Evolutionary conservation across 208 protist genomes (phyloP).

Genomic region (Blastocrithidia nonstop): DNA sequence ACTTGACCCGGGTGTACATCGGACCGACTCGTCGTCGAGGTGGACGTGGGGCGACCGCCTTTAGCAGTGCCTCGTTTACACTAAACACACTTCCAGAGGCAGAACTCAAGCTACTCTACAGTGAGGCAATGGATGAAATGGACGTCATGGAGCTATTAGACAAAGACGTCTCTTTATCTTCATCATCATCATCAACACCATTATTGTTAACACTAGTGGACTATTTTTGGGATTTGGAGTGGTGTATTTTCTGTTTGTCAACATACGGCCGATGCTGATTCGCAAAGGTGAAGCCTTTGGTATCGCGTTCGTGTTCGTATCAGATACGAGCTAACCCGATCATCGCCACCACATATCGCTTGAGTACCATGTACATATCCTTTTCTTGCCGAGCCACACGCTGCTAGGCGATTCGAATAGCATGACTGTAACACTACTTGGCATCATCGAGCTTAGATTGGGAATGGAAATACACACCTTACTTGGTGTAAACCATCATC

Average conservation of each 20-base stretch:
- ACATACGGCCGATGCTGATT: conserved; percentile 15
- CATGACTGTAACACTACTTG: conserved; percentile 45
- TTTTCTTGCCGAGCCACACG: conserved; percentile 56
- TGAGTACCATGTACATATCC: conserved; percentile 73
- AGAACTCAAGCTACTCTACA: conserved; percentile 38
- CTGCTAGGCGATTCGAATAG: conserved; percentile 63
- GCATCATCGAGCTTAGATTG: conserved; percentile 32
- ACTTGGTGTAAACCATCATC: conserved; percentile 63
- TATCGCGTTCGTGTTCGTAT: conserved; percentile 64
- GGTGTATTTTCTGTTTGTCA: too few species aligned
- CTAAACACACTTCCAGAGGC: conserved; percentile 48
- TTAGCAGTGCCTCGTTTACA: conserved; percentile 57
- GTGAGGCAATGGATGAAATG: conserved; percentile 22
- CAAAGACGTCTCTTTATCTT: neutral
- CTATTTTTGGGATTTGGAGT: too few species aligned
- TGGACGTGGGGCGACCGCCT: conserved; percentile 43
- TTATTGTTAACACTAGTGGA: conserved; percentile 3
- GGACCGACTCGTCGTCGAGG: conserved; percentile 43
- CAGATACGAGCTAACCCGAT: conserved; percentile 64
- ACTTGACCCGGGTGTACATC: conserved; percentile 22
- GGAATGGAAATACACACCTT: conserved; percentile 48
- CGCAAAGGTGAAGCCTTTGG: conserved; percentile 43
- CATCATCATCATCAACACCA: conserved; percentile 6
- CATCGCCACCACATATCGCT: conserved; percentile 70
- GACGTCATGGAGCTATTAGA: conserved; percentile 4